Evolutionary conservation across 139 green algal genomes (phyloP).

Genomic region (Picochlorum sp.): DNA sequence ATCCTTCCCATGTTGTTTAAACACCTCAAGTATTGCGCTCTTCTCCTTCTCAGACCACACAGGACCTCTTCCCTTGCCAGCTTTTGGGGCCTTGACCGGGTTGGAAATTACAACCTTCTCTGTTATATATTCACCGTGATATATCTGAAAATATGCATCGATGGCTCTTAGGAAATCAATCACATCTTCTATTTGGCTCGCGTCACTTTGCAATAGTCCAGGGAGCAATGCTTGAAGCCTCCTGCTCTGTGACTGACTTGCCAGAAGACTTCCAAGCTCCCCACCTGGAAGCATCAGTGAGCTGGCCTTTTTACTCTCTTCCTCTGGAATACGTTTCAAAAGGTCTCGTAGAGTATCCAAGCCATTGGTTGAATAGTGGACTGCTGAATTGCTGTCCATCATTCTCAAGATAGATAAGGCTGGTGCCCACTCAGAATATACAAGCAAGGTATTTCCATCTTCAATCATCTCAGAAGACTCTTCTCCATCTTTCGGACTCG

Average conservation of each 20-base stretch:
- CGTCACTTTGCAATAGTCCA: background rate
- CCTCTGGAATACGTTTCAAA: background rate
- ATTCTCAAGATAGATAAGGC: background rate
- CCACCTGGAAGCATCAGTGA: constrained; percentile 2
- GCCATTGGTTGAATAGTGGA: background rate
- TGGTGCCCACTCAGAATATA: background rate
- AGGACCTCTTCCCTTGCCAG: background rate
- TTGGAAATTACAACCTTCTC: background rate
- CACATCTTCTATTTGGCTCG: background rate
- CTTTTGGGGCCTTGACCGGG: background rate
- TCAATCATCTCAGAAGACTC: background rate
- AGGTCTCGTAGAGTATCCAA: background rate
- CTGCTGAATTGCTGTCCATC: background rate
- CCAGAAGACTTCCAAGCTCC: background rate
- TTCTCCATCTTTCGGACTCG: background rate
- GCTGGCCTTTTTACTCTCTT: background rate
- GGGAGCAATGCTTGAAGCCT: background rate
- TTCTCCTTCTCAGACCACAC: constrained; percentile 4
- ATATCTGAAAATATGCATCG: background rate
- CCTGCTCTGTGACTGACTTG: background rate
- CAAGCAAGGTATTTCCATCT: background rate
- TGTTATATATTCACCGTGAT: background rate
- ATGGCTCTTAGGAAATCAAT: background rate
- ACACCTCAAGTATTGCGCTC: background rate
- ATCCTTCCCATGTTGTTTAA: constrained; percentile 36